A percentile compares a stretch with the other conserved stretches of the same genome.
phyloP scores from a whole-genome alignment of 257 asterid genomes.

The Nicotiana obtusifolia region DNA sequence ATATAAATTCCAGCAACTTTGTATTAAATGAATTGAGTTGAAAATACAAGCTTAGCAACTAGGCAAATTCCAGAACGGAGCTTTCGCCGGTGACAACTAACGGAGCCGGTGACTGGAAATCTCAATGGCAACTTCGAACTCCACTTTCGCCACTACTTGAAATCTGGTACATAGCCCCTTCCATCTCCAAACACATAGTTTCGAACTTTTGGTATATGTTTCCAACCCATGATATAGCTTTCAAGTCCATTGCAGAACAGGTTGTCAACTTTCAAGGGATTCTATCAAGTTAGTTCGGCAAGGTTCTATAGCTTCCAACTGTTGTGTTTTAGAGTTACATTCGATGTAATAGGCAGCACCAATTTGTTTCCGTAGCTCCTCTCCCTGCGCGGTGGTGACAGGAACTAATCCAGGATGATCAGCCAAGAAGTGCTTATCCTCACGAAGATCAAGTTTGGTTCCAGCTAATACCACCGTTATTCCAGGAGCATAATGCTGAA shows the following conservation, averaged over 20 bases:
- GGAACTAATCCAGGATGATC: slow-evolving; percentile 92
- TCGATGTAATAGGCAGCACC: slow-evolving; percentile 85
- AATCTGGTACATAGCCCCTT: slow-evolving; percentile 73
- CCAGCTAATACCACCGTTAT: slow-evolving; percentile 78
- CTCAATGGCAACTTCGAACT: no score
- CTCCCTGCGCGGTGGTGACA: slow-evolving; percentile 87
- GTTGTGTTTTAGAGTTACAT: slow-evolving; percentile 97
- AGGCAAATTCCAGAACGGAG: no score
- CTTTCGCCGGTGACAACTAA: no score
- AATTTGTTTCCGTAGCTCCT: slow-evolving; percentile 85
- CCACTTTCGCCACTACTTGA: no score
- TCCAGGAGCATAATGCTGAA: slow-evolving; percentile 86
- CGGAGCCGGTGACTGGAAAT: no score
- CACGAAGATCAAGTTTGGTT: slow-evolving; percentile 92
- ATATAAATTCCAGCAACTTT: no score
- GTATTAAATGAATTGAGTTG: no score
- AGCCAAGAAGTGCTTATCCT: slow-evolving; percentile 79
- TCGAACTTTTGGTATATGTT: slow-evolving; percentile 62
- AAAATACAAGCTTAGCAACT: no score
- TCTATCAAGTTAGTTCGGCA: slow-evolving; percentile 4
- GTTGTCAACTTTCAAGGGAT: slow-evolving; percentile 7
- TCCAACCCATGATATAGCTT: slow-evolving; percentile 77
- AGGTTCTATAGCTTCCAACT: slow-evolving; percentile 27
- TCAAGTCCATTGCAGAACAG: slow-evolving; percentile 47
- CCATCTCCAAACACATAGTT: slow-evolving; percentile 77